Base-by-base conservation (phyloP, 1,284 basidiomycete genomes). In the Thecaphora thlaspeos region DNA sequence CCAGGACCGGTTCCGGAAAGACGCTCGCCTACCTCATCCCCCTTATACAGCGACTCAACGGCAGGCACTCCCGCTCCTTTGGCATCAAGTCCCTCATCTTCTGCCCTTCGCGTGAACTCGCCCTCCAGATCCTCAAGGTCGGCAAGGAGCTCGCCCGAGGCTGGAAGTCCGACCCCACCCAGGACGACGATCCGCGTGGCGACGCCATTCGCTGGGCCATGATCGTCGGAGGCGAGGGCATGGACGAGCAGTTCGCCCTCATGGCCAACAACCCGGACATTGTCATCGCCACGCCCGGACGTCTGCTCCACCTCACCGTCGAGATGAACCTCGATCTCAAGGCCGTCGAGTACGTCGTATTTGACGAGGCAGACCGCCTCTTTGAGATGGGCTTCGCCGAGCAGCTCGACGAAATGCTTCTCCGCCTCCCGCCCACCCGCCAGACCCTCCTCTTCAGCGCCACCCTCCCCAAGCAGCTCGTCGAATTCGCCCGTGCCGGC, bases 361-460 rank as follows among this genome's bases (percentile, higher is more conserved):
- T 98, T 71, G 95, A 99, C 77, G 95, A 99, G 80, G 95, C 95
- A 0, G 95, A 99, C 79, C 81, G 92, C 32, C 84, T 97, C 14
- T 98, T 98, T 77, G 95, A 98, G 76, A 91, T 97, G 87, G 94
- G 94, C 15, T 98, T 98, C 77, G 89, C 91, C 69, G 86, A 87
- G 3, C 90, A 95, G 45, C 82, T 98, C 28, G 87, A 87, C 53
- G 94, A 97, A 79, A 92, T 97, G 67, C 81, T 97, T 3, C 83
- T 88, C 66, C 88, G 92, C 24, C 85, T 98, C 32, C 92, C 94
- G 14, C 69, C 86, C 0, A 85, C 85, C 4, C 85, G 95, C 21
- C 95, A 98, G 79, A 95, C 91, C 2, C 83, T 94, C 28, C 83
- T 97, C 3, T 97, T 97, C 80, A 96, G 92, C 1, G 95, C 95